Base-by-base conservation (phyloP, 345 rosid species). In the Pistacia atlantica region DNA sequence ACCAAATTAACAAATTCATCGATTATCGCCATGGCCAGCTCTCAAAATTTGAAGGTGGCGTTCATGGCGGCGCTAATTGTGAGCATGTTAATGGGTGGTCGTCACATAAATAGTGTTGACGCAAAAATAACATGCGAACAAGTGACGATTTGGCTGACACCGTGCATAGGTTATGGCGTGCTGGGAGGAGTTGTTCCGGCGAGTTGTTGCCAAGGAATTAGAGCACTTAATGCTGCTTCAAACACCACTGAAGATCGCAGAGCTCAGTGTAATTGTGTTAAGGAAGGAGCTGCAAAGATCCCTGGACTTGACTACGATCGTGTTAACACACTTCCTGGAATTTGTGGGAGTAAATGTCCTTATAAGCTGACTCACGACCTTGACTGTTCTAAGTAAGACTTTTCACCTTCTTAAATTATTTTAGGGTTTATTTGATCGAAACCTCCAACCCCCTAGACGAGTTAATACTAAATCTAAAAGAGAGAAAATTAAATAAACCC, bases 61-160 rank as follows among this genome's bases (percentile, higher is more conserved):
- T 6, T 57, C 17, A 4, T 63, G 37, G 67, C n/a, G 20, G 0
- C 55, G 17, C n/a, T 73, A 6, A 42, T 42, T 16, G 67, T 12
- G 16, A 54, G 35, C 54, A 4, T 62, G 60, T 9, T 78, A 20
- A 17, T 78, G 49, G 13, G 12, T 18, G 54, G 45, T 20, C 76
- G 62, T 42, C 38, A 2, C 33, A 31, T 31, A 31, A 31, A 31
- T 31, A 31, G 16, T 37, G 80, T 73, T 1, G 35, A 66, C 8
- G 82, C 85, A n/a, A 71, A 56, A 8, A 59, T 85, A 68, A 56
- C 85, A 45, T 85, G 87, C 54, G 80, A 71, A 56, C 72, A 80
- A 65, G 76, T 82, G 35, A 80, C 80, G 0, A 8, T 46, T 9
- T 78, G 28, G 20, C 70, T 85, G 66, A 78, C 48, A 4, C 87